phyloP scores from a whole-genome alignment of 2,329 filamentous ascomycete species.

The Botrytis paeoniae region DNA sequence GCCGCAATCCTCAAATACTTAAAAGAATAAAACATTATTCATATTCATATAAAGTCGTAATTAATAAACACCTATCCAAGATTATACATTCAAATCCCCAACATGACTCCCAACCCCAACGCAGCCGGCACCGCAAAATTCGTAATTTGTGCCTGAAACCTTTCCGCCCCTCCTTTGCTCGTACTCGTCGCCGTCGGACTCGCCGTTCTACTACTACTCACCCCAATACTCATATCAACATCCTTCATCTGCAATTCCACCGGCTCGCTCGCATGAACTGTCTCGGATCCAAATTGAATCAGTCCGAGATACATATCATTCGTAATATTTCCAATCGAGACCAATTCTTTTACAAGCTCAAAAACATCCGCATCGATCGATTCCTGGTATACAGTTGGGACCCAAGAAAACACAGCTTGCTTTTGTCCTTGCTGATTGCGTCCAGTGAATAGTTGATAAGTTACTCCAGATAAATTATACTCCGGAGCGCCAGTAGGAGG shows the following conservation, averaged over 20 bases:
- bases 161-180: constrained; percentile 1
- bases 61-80: not conserved
- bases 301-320: constrained; percentile 12
- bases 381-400: constrained; percentile 5
- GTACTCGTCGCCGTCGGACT: not conserved
- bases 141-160: constrained; percentile 8
- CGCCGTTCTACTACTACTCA: constrained; percentile 1
- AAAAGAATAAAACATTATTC: not conserved
- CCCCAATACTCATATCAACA: constrained; percentile 9
- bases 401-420: constrained; percentile 11
- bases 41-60: not conserved
- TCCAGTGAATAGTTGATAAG: constrained; percentile 2
- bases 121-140: constrained; percentile 20
- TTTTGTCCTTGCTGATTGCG: constrained; percentile 14
- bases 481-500: not conserved
- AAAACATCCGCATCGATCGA: constrained; percentile 4
- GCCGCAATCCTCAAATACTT: not conserved
- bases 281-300: constrained; percentile 14
- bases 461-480: not conserved
- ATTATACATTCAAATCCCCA: not conserved
- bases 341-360: not conserved
- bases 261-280: not conserved
- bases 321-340: constrained; percentile 1
- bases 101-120: constrained; percentile 8
- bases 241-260: constrained; percentile 4